phyloP scores from a whole-genome alignment of 495 filamentous ascomycete genomes.

The Penicillium canescens region DNA sequence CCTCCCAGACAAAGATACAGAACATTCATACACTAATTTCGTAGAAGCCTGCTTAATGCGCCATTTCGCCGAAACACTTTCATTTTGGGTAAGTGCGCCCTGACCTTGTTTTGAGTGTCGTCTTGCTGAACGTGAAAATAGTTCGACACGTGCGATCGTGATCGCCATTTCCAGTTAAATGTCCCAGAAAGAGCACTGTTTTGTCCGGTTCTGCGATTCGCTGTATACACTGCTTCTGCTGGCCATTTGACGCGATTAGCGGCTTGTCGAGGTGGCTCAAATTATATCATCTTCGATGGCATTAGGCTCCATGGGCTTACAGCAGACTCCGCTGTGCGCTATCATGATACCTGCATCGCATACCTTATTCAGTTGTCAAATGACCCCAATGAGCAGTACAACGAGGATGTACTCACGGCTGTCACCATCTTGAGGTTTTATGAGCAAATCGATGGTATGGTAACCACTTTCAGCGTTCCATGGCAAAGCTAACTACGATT shows the following conservation, averaged over 20 bases:
- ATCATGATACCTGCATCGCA: slow-evolving; percentile 29
- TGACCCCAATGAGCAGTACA: slow-evolving; percentile 27
- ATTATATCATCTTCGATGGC: slow-evolving; percentile 12
- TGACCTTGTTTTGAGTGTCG: not conserved
- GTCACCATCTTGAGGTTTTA: slow-evolving; percentile 34
- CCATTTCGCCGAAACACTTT: slow-evolving; percentile 27
- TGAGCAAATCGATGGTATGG: slow-evolving; percentile 33
- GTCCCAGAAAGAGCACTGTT: slow-evolving; percentile 30
- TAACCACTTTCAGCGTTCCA: not conserved
- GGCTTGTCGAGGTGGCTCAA: slow-evolving; percentile 8
- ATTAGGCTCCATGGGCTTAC: slow-evolving; percentile 18
- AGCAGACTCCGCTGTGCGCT: slow-evolving; percentile 27
- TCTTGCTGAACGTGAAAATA: not conserved
- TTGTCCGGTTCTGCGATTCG: slow-evolving; percentile 30
- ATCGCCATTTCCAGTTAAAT: slow-evolving; percentile 26
- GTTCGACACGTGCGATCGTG: slow-evolving; percentile 21
- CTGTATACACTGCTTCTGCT: slow-evolving; percentile 30
- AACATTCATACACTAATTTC: slow-evolving; percentile 5
- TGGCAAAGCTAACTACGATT: not conserved
- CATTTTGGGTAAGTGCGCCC: slow-evolving; percentile 20
- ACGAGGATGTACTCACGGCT: slow-evolving; percentile 34
- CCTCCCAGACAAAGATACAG: not conserved
- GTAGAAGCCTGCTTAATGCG: slow-evolving; percentile 30
- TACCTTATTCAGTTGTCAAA: slow-evolving; percentile 26
- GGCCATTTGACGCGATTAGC: slow-evolving; percentile 19